Evolutionary conservation across 23 red algal genomes (phyloP).

Genomic region (Chondrus crispus): DNA sequence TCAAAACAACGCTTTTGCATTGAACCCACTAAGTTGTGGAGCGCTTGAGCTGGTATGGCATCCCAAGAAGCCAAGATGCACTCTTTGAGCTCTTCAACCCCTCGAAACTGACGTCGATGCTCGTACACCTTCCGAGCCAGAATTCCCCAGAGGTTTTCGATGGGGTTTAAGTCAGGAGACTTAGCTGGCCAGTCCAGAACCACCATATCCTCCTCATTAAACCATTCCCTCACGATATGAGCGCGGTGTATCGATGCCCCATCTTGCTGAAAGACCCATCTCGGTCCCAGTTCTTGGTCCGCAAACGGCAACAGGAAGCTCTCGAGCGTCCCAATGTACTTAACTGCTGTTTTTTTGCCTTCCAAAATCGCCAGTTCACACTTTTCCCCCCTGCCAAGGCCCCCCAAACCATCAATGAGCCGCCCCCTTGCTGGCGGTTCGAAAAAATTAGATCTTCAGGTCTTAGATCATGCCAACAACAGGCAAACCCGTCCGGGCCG

Average conservation of each 20-base stretch:
- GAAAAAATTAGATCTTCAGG: background rate
- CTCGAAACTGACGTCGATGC: background rate
- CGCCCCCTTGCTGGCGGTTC: background rate
- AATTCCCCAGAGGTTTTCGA: background rate
- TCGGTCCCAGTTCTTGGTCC: background rate
- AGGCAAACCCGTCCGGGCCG: background rate
- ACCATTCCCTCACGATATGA: background rate
- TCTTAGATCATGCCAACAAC: background rate
- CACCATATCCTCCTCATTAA: background rate
- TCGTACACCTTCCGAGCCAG: background rate
- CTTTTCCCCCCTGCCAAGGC: background rate
- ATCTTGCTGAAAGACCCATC: background rate
- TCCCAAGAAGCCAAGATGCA: background rate
- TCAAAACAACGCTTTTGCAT: background rate
- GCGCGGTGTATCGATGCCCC: background rate
- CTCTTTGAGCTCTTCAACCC: background rate
- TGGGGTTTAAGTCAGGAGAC: background rate
- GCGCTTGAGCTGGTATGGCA: background rate
- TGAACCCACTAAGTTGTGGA: background rate
- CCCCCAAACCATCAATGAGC: background rate
- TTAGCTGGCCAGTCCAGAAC: background rate
- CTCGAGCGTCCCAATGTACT: background rate
- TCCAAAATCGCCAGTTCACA: background rate
- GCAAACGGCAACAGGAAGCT: background rate
- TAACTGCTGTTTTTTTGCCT: background rate